Conservation (phyloP, 2,329 filamentous ascomycete genomes). For the Verticillium tricorpus region DNA sequence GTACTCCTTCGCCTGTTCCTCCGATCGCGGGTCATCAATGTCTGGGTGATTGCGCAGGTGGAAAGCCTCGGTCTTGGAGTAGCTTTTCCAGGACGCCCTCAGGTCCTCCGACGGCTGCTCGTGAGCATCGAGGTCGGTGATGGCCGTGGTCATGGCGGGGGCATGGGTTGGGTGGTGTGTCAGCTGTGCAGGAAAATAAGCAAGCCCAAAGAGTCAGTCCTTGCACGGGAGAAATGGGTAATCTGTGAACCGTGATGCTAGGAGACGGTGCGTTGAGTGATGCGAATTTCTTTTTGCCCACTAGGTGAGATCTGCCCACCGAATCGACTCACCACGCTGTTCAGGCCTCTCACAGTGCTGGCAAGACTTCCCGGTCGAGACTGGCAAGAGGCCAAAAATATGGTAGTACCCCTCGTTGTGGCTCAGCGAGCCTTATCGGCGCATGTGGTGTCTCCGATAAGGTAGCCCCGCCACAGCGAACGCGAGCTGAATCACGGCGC, state of each 20-base stretch:
- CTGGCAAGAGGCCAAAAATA: not conserved
- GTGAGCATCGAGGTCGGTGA: constrained; percentile 64
- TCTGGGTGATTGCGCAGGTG: constrained; percentile 48
- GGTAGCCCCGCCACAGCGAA: not conserved
- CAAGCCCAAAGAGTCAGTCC: too few species aligned
- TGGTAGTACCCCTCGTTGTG: not conserved
- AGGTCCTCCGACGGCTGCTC: constrained; percentile 70
- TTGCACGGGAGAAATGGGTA: too few species aligned
- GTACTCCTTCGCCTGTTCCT: constrained; percentile 38
- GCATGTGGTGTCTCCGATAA: not conserved
- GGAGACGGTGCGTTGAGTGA: not conserved
- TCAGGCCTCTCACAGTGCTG: not conserved
- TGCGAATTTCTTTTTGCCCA: not conserved
- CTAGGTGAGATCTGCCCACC: not conserved
- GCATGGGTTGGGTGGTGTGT: not conserved
- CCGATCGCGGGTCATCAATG: constrained; percentile 43
- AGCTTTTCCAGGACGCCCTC: constrained; percentile 69
- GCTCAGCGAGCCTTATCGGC: not conserved
- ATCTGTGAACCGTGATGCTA: too few species aligned
- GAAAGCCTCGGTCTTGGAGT: constrained; percentile 54
- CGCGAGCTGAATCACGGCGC: not conserved
- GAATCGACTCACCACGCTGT: not conserved
- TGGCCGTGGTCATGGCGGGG: constrained; percentile 32
- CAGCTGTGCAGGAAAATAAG: too few species aligned
- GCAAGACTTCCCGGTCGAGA: too few species aligned